Percentiles rank a stretch among this genome's conserved stretches.
These are phyloP conservation scores for Letharia columbiana DNA, from an alignment of 495 filamentous ascomycete genomes.

Conservation along the genomic window DNA sequence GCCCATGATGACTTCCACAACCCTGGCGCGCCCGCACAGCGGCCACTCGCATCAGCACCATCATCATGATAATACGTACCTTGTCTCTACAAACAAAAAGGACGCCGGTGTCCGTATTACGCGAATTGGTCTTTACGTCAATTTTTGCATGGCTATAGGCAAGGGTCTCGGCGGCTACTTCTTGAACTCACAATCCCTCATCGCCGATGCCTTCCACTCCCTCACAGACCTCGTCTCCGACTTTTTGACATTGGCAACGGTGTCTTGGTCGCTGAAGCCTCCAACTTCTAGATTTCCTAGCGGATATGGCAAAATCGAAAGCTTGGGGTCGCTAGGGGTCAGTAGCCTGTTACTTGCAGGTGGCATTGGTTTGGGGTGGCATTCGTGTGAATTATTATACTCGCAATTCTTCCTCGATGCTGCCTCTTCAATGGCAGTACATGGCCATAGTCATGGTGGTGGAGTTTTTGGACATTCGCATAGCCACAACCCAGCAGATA, in stretches of 20 bases:
- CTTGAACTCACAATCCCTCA: conserved; percentile 88
- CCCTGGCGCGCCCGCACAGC: conserved; percentile 21
- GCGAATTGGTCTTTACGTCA: conserved; percentile 81
- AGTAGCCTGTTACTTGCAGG: conserved; percentile 80
- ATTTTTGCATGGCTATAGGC: conserved; percentile 84
- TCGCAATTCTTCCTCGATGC: conserved; percentile 72
- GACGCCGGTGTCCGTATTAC: conserved; percentile 95
- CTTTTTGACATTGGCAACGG: conserved; percentile 83
- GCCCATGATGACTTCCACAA: conserved; percentile 19
- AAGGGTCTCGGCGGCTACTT: conserved; percentile 88
- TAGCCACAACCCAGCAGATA: conserved; percentile 46
- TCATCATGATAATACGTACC: conserved; percentile 79
- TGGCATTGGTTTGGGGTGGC: conserved; percentile 82
- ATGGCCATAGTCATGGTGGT: conserved; percentile 48
- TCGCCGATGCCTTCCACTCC: conserved; percentile 92
- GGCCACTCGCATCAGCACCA: conserved; percentile 48
- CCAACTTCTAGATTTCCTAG: conserved; percentile 74
- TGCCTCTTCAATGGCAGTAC: conserved; percentile 50
- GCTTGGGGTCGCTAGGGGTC: conserved; percentile 84
- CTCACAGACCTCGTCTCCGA: conserved; percentile 92
- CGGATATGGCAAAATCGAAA: conserved; percentile 97
- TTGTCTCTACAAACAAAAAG: conserved; percentile 78
- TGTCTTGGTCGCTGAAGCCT: conserved; percentile 79
- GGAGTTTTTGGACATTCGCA: conserved; percentile 29
- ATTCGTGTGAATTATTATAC: conserved; percentile 64